A percentile compares a stretch with the other conserved stretches of the same genome.
Conservation (phyloP, 148 eudicot species). For the Nepenthes mirabilis region DNA sequence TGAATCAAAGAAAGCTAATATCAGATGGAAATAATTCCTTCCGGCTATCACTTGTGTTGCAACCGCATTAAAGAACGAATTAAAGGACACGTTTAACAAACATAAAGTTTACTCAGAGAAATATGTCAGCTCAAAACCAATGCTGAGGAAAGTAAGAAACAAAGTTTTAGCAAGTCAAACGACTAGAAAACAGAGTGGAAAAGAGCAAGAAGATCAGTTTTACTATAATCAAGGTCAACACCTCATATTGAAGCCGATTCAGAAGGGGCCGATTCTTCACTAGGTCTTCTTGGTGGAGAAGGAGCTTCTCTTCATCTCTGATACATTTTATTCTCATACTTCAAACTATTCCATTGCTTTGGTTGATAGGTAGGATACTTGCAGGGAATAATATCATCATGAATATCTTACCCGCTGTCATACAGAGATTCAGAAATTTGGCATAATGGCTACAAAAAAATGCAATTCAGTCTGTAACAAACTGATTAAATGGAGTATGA, state of each 20-base stretch:
- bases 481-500: not conserved
- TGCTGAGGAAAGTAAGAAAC: too few relatives aligned
- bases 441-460: not conserved
- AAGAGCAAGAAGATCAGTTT: not conserved
- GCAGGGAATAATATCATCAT: conserved; percentile 90
- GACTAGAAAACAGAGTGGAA: not conserved
- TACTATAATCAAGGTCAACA: conserved; percentile 1
- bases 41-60: too few relatives aligned
- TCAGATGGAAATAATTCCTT: too few relatives aligned
- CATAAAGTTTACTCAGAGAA: too few relatives aligned
- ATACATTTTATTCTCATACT: conserved; percentile 61
- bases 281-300: conserved; percentile 43
- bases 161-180: not conserved
- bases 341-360: conserved; percentile 42
- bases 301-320: conserved; percentile 85
- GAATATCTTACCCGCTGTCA: conserved; percentile 72
- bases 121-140: too few relatives aligned
- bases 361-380: conserved; percentile 89
- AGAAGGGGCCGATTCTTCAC: conserved; percentile 40
- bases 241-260: conserved; percentile 54
- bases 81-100: too few relatives aligned
- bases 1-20: too few relatives aligned
- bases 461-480: not conserved
- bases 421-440: conserved; percentile 2
- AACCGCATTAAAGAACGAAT: too few relatives aligned